Base-by-base conservation (phyloP, 2,329 filamentous ascomycete species). In the Aschersonia sp. region DNA sequence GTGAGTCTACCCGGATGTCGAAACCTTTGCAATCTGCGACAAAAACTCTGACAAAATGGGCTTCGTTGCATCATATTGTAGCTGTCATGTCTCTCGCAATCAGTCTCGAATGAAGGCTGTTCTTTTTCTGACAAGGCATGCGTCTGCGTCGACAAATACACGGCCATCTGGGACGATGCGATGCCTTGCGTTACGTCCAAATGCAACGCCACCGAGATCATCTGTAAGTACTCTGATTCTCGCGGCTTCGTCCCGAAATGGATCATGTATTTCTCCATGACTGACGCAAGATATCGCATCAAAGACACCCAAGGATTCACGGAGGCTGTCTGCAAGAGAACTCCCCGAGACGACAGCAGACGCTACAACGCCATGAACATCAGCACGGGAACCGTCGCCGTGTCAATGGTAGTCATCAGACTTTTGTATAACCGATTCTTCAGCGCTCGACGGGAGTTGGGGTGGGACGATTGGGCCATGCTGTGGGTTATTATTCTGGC, bases 131-230 rank as follows among this genome's bases (percentile, higher is more conserved):
- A 50, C 44, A n/a, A 44, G 10, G 41, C 45, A 32, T 50, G 49
- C 40, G 72, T 70, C 53, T 73, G 70, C n/a, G 52, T 58, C 45
- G 55, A 55, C 52, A 52, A 53, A 22, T 48, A 45, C 14, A 30
- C 12, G n/a, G 14, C 44, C 30, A 54, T 62, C 37, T 52, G 55
- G 37, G 39, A 51, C 32, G 43, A 49, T 35, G 54, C 54, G 5
- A 50, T 53, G 8, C 44, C 45, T 12, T 62, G 60, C 46, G 52
- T 60, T 11, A 22, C 51, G 22, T 14, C 49, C 22, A 47, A 43
- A 10, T 62, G 59, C 43, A 56, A 45, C 3, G 41, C 57, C 30
- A 51, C 50, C 22, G 50, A 61, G 10, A 54, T 55, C 29, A 47
- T 61, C 10, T 48, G 58, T 61, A 50, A 48, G 58, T 54, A n/a